phyloP scores from a whole-genome alignment of 1,284 basidiomycete species.

The Singerocomus inundabilis region DNA sequence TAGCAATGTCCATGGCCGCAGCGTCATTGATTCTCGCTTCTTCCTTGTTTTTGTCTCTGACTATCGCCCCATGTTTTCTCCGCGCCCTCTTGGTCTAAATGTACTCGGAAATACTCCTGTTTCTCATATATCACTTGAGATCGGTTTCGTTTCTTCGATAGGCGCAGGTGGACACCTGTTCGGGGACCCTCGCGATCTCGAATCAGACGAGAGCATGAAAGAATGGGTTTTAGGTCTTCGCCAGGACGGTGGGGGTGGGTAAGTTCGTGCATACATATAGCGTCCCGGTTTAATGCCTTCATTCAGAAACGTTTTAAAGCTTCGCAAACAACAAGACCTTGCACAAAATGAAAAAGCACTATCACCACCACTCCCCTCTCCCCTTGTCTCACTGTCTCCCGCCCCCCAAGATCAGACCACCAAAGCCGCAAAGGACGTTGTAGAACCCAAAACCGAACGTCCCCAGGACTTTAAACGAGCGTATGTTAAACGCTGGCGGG shows the following conservation, averaged over 20 bases:
- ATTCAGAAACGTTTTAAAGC: conserved; percentile 45
- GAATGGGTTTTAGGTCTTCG: conserved; percentile 52
- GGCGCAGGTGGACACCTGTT: conserved; percentile 37
- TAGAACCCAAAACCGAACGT: conserved; percentile 9
- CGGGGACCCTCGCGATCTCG: conserved; percentile 46
- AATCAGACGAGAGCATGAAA: conserved; percentile 38
- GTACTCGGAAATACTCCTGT: conserved; percentile 35
- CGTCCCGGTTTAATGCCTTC: conserved; percentile 9
- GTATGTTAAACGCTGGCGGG: conserved; percentile 31
- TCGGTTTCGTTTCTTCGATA: conserved; percentile 41
- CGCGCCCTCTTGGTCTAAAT: conserved; percentile 42
- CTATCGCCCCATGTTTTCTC: conserved; percentile 48
- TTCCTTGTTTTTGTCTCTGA: conserved; percentile 39
- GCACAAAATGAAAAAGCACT: conserved; percentile 4
- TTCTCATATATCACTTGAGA: conserved; percentile 47
- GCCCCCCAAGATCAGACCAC: conserved; percentile 1
- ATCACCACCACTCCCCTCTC: neutral
- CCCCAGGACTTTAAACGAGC: conserved; percentile 12
- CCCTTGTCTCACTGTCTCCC: neutral
- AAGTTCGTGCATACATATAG: conserved; percentile 23
- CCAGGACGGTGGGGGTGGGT: conserved; percentile 56
- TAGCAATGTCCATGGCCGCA: conserved; percentile 14
- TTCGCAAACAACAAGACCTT: conserved; percentile 33
- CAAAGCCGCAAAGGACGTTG: neutral
- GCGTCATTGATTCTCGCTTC: conserved; percentile 34